These are phyloP conservation scores for Fusarium austroafricanum DNA, from an alignment of 2,329 filamentous ascomycete species.

Conservation along the genomic window DNA sequence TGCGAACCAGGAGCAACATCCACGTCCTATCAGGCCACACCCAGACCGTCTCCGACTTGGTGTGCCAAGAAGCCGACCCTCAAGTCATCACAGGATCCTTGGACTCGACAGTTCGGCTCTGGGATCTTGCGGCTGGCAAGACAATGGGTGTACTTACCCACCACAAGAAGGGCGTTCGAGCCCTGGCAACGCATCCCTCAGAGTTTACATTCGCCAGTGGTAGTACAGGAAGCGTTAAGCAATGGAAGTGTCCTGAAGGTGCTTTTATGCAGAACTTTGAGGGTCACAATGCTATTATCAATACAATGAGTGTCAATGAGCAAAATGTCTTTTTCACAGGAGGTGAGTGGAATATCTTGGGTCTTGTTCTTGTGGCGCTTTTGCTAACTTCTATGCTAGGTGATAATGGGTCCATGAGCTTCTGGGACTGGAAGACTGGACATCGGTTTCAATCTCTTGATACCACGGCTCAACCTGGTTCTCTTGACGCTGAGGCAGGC, in stretches of 20 bases:
- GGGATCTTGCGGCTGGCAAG: constrained; percentile 97
- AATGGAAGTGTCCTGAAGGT: constrained; percentile 98
- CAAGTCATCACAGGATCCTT: constrained; percentile 95
- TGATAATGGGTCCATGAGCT: constrained; percentile 95
- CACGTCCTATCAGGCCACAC: constrained; percentile 94
- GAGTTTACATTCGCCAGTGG: constrained; percentile 97
- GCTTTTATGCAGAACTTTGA: constrained; percentile 99
- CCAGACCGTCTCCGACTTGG: constrained; percentile 86
- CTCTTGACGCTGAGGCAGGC: constrained; percentile 91
- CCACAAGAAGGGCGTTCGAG: constrained; percentile 96
- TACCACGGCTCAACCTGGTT: constrained; percentile 92
- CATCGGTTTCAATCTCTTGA: constrained; percentile 91
- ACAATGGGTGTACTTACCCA: constrained; percentile 96
- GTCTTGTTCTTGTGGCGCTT: neutral
- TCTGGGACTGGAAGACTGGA: constrained; percentile 99
- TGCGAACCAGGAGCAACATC: constrained; percentile 95
- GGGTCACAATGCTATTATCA: constrained; percentile 96
- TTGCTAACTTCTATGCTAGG: constrained; percentile 51
- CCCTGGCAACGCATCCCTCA: constrained; percentile 83
- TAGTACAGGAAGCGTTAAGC: constrained; percentile 94
- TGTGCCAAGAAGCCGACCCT: constrained; percentile 95
- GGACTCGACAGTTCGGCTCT: constrained; percentile 89
- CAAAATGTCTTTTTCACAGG: constrained; percentile 96
- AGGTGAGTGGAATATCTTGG: constrained; percentile 53
- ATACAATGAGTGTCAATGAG: constrained; percentile 91